These are phyloP conservation scores for Curvularia spicifera DNA, from an alignment of 2,329 filamentous ascomycete genomes.

Conservation along the genomic window DNA sequence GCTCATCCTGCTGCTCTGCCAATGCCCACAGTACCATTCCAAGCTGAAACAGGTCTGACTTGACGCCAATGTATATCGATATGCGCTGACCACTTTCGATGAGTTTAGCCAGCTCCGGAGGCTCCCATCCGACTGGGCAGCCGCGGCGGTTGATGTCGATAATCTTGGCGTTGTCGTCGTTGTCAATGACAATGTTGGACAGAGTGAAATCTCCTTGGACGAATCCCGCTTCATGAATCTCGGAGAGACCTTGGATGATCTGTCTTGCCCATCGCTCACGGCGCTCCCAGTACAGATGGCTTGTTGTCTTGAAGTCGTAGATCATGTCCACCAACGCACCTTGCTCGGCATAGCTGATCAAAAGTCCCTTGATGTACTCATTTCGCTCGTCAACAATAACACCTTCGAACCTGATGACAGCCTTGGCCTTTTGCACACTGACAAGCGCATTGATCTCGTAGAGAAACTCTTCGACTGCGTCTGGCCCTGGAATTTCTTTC, in stretches of 20 bases:
- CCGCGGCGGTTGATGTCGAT: slow-evolving; percentile 98
- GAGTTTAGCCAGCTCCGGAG: slow-evolving; percentile 84
- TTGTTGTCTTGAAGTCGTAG: slow-evolving; percentile 71
- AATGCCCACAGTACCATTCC: slow-evolving; percentile 97
- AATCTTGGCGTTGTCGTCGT: slow-evolving; percentile 84
- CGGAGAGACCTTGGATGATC: slow-evolving; percentile 85
- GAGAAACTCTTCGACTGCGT: slow-evolving; percentile 93
- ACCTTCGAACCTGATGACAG: slow-evolving; percentile 86
- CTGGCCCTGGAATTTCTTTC: slow-evolving; percentile 95
- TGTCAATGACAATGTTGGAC: slow-evolving; percentile 94
- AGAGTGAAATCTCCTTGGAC: slow-evolving; percentile 98
- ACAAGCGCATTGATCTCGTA: slow-evolving; percentile 98
- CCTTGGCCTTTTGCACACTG: slow-evolving; percentile 71
- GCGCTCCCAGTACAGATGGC: slow-evolving; percentile 68
- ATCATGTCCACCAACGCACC: slow-evolving; percentile 90
- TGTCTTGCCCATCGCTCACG: slow-evolving; percentile 89
- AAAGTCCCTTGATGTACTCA: slow-evolving; percentile 79
- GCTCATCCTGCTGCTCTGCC: slow-evolving; percentile 86
- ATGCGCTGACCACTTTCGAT: slow-evolving; percentile 90
- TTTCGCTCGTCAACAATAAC: slow-evolving; percentile 81
- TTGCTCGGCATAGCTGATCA: slow-evolving; percentile 86
- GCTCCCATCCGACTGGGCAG: slow-evolving; percentile 98
- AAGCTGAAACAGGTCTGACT: slow-evolving; percentile 93
- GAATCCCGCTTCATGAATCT: slow-evolving; percentile 94
- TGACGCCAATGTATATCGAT: slow-evolving; percentile 97